Percentiles rank a stretch among this genome's conserved stretches.
These are phyloP conservation scores for Ananas comosus DNA, from an alignment of 176 grass and related monocot species.

Conservation along the genomic window DNA sequence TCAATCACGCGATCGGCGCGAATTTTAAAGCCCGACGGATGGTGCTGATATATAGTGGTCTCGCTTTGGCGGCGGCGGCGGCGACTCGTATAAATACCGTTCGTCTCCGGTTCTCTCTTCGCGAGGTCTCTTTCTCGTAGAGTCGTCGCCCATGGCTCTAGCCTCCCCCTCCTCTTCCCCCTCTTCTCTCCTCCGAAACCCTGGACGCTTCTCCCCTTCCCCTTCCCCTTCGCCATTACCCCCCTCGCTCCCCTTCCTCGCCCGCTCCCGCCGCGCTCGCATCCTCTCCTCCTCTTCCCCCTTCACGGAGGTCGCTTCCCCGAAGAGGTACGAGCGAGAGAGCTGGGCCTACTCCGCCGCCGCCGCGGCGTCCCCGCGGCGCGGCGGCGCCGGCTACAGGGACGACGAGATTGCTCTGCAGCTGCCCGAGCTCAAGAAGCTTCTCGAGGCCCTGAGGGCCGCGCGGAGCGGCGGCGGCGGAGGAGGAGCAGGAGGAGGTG, in stretches of 20 bases:
- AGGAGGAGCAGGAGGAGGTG: background rate
- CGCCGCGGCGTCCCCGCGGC: background rate
- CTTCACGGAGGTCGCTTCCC: conserved; percentile 77
- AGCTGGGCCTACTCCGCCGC: conserved; percentile 43
- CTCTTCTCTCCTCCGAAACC: background rate
- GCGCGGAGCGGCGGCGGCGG: conserved; percentile 24
- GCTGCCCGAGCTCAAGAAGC: conserved; percentile 69
- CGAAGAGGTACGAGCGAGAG: conserved; percentile 59
- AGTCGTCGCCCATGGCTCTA: conserved; percentile 21
- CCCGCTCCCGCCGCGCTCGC: background rate
- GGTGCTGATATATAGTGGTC: no score
- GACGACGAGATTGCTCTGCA: conserved; percentile 76
- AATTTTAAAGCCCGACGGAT: no score
- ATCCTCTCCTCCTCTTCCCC: conserved; percentile 33
- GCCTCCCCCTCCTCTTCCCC: conserved; percentile 15
- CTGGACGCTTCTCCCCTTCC: background rate
- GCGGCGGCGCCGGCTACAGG: conserved; percentile 12
- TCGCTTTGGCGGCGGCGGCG: background rate
- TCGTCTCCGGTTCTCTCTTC: background rate
- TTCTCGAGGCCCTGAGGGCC: conserved; percentile 43
- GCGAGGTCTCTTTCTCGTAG: conserved; percentile 24
- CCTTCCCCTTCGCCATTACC: background rate
- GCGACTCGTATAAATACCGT: background rate
- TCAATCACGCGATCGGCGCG: no score
- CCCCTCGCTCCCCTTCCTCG: conserved; percentile 1